Evolutionary conservation across 2,329 filamentous ascomycete genomes (phyloP).

Genomic region (Calonectria fujianensis): DNA sequence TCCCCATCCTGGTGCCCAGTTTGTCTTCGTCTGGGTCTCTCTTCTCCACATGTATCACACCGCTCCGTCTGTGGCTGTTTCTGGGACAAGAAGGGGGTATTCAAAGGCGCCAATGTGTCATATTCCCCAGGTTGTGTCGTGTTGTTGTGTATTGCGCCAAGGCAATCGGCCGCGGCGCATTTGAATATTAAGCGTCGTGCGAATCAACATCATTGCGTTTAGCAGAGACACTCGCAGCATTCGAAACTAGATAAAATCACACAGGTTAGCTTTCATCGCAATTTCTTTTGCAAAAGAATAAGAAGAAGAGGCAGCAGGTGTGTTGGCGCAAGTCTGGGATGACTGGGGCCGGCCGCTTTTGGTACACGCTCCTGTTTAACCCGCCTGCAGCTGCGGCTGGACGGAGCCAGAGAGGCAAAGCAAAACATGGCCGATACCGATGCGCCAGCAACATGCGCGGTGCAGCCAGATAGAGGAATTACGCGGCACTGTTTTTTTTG

Average conservation of each 20-base stretch:
- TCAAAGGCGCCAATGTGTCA: constrained; percentile 13
- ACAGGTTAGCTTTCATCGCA: neutral
- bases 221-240: constrained; percentile 65
- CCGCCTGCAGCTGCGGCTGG: neutral
- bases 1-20: neutral
- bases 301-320: neutral
- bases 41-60: constrained; percentile 18
- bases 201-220: constrained; percentile 40
- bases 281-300: neutral
- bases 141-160: constrained; percentile 24
- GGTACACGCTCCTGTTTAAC: neutral
- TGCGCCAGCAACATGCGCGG: neutral
- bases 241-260: constrained; percentile 57
- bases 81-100: constrained; percentile 11
- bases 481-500: constrained; percentile 8
- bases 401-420: constrained; percentile 12
- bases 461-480: constrained; percentile 12
- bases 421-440: neutral
- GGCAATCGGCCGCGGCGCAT: constrained; percentile 23
- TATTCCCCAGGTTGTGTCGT: neutral
- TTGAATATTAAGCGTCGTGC: neutral
- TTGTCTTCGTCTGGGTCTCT: constrained; percentile 18
- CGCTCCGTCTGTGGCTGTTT: constrained; percentile 5
- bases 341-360: neutral
- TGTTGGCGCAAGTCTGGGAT: neutral